phyloP scores from a whole-genome alignment of 345 rosid species.

The Camelina neglecta region DNA sequence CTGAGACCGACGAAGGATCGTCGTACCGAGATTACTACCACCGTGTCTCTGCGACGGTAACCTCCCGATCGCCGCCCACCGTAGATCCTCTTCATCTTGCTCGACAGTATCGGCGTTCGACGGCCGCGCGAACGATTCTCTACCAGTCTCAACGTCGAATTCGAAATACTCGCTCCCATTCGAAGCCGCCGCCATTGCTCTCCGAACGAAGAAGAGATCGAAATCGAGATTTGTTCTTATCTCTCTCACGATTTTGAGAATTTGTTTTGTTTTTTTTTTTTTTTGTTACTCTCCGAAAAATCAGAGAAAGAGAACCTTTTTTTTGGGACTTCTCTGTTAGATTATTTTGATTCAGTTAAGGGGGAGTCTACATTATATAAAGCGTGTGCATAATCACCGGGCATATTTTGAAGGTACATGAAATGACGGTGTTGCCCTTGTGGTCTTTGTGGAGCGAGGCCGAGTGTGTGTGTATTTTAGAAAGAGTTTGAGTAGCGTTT shows the following conservation, averaged over 20 bases:
- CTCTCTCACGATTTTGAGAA: slow-evolving; percentile 10
- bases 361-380: not conserved
- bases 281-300: slow-evolving; percentile 8
- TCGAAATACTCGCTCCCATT: slow-evolving; percentile 85
- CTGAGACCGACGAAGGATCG: slow-evolving; percentile 50
- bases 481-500: too few species aligned
- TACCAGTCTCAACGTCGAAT: slow-evolving; percentile 55
- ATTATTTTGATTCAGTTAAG: slow-evolving; percentile 22
- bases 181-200: slow-evolving; percentile 59
- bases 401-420: slow-evolving; percentile 20
- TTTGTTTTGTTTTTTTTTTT: not conserved
- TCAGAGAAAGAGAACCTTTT: slow-evolving; percentile 6
- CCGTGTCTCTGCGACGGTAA: slow-evolving; percentile 63
- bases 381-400: slow-evolving; percentile 37
- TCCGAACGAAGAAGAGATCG: not conserved
- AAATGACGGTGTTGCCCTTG: too few species aligned
- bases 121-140: slow-evolving; percentile 63
- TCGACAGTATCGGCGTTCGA: slow-evolving; percentile 70
- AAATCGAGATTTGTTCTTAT: not conserved
- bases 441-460: too few species aligned
- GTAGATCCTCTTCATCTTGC: slow-evolving; percentile 76
- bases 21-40: too few species aligned
- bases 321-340: slow-evolving; percentile 7
- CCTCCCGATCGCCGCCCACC: slow-evolving; percentile 75
- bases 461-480: too few species aligned